Evolutionary conservation across 164 flowering plant species (phyloP), one percentile per base, ranked within the genome.

Genomic region (Chimonanthus salicifolius): DNA sequence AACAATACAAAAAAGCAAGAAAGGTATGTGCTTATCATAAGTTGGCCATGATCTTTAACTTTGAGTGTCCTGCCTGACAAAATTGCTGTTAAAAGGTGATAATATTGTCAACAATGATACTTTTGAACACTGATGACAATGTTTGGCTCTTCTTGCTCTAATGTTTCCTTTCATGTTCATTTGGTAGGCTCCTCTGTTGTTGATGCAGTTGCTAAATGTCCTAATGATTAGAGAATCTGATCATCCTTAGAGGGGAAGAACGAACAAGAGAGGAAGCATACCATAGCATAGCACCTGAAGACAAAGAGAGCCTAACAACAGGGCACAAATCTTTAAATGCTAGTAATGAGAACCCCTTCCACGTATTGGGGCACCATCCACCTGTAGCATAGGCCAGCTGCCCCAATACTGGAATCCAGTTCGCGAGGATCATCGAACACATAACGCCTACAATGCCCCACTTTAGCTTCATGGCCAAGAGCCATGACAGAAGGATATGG

Each of bases 271-370:
- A 20, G 6, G 4, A 3, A 8, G 66, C 83, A 62, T 73, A 88
- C 92, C 94, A 89, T 5, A 90, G 76, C 94, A 90, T 88, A 9
- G 67, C 85, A 15, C 90, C 92, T 58, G 94, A 88, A 0, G 94
- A 83, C 11, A 84, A 2, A n/a, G 94, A 88, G 6, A 90, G 87
- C 80, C 85, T 88, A 70, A 86, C 20, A 2, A 87, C 80, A 0
- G 85, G 89, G 84, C 87, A 84, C 2, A 90, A 81, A 75, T 86
- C 90, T 58, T 74, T 76, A 65, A 87, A 86, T 5, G 94, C 94
- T 5, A 76, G 47, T 0, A 66, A 1, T 4, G 91, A 85, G 79
- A 89, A 82, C 50, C 93, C 91, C 5, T 49, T 83, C 93, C 91
- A 89, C 3, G 93, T 89, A 4, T 82, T 82, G 1, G 71, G 82